Evolutionary conservation across 164 flowering plant species (phyloP), one percentile per base, ranked within the genome.

Genomic region (Macadamia integrifolia): DNA sequence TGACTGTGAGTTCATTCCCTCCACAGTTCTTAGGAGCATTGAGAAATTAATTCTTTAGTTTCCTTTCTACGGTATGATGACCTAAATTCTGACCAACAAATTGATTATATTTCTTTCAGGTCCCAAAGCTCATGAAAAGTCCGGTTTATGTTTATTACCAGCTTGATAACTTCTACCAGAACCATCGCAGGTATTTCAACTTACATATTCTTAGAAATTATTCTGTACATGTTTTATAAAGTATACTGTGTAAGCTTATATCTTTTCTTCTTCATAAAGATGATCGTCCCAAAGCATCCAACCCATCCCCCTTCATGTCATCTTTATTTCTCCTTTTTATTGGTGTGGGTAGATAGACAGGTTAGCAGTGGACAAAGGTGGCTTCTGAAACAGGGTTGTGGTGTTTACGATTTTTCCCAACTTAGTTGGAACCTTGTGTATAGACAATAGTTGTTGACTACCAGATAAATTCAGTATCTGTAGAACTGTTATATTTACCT

Each of bases 101-200:
- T 48, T 58, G 59, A 69, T 44, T 57, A 11, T 18, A 6, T 59
- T 30, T 67, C 6, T 75, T 74, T 56, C 86, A 90, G 96, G 86
- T 86, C 32, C 80, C 85, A 14, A 90, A 83, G 75, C 70, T 61
- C 32, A 88, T 90, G 93, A 81, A 78, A 69, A 69, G 79, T 64
- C 96, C 96, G 14, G 77, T 90, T 17, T 90, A 69, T 68, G 70
- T 90, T 50, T 90, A 90, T 73, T 90, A 90, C 65, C 83, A 90
- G 72, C 91, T 90, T 61, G 87, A 85, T 62, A 81, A 87, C 72
- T 90, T 85, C 77, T 88, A 87, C 70, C 96, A 90, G 78, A 90
- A 90, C 63, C 96, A 90, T 76, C 91, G 96, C 40, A 75, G 96
- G 96, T 90, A 42, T 11, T 23, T 12, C 53, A 46, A 46, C 50